Evolutionary conservation across 192 early-diverging fungal genomes (phyloP).

Genomic region (Mortierella hygrophila): DNA sequence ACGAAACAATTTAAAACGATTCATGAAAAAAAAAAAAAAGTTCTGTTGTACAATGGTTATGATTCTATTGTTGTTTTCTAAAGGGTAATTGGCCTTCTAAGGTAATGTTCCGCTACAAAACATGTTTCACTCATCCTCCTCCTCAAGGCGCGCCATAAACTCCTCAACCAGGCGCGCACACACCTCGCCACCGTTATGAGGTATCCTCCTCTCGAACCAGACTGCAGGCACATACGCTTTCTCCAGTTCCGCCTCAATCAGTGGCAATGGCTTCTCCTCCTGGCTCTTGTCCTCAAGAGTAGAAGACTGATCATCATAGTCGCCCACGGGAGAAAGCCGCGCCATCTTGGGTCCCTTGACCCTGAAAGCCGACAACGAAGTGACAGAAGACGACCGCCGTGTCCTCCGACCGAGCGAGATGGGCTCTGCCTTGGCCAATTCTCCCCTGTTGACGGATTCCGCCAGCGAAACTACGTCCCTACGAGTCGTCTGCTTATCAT

Average conservation of each 20-base stretch:
- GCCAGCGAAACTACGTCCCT: neutral
- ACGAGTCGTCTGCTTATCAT: neutral
- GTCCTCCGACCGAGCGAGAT: neutral
- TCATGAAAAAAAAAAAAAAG: no score
- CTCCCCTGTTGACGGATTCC: neutral
- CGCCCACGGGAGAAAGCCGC: neutral
- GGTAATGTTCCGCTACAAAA: neutral
- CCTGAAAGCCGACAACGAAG: constrained; percentile 28
- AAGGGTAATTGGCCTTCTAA: neutral
- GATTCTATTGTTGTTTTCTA: neutral
- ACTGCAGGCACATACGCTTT: constrained; percentile 7
- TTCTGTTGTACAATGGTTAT: neutral
- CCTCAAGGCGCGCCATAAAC: constrained; percentile 32
- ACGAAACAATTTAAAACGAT: no score
- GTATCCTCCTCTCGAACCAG: constrained; percentile 46
- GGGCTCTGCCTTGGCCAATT: neutral
- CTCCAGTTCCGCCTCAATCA: neutral
- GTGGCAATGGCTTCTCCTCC: neutral
- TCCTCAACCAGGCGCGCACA: constrained; percentile 42
- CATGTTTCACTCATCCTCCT: neutral
- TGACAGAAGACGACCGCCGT: constrained; percentile 23
- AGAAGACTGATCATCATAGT: neutral
- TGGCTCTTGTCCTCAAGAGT: neutral
- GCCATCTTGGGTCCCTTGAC: constrained; percentile 38
- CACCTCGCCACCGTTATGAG: constrained; percentile 46